Percentiles rank a stretch among this genome's conserved stretches.
Evolutionary conservation across 352 stramenopile species (phyloP).

Genomic region (Plasmopara viticola): DNA sequence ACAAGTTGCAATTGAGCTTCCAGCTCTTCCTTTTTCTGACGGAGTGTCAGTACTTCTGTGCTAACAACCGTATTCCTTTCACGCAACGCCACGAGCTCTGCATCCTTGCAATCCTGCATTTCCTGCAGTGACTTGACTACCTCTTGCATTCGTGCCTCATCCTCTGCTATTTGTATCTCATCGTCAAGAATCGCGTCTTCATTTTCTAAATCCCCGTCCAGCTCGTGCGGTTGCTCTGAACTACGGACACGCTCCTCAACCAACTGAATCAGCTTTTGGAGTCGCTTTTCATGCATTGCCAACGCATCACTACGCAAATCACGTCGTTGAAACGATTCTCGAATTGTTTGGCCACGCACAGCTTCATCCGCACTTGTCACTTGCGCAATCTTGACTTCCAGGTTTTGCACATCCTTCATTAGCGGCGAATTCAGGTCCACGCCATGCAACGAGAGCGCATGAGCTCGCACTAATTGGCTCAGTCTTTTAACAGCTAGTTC

Average conservation of each 20-base stretch:
- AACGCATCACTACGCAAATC: conserved; percentile 72
- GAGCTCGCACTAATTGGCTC: conserved; percentile 42
- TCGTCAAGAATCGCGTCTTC: conserved; percentile 13
- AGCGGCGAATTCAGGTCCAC: conserved; percentile 34
- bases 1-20: conserved; percentile 50
- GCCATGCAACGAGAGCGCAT: conserved; percentile 43
- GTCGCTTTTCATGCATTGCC: conserved; percentile 35
- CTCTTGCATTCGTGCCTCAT: conserved; percentile 31
- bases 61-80: conserved; percentile 22
- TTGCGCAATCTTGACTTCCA: conserved; percentile 44
- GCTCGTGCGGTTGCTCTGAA: conserved; percentile 29
- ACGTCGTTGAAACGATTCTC: conserved; percentile 67
- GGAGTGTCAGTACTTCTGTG: conserved; percentile 21
- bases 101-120: conserved; percentile 38
- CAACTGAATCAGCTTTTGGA: conserved; percentile 35
- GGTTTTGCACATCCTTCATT: conserved; percentile 39
- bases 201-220: conserved; percentile 13
- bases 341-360: conserved; percentile 64
- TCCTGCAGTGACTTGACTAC: conserved; percentile 29
- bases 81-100: conserved; percentile 24
- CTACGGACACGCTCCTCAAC: conserved; percentile 33
- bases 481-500: conserved; percentile 36
- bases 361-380: conserved; percentile 39
- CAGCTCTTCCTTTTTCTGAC: conserved; percentile 40
- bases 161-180: conserved; percentile 13